Evolutionary conservation across 352 stramenopile genomes (phyloP).

Genomic region (Proteromonas lacertae): DNA sequence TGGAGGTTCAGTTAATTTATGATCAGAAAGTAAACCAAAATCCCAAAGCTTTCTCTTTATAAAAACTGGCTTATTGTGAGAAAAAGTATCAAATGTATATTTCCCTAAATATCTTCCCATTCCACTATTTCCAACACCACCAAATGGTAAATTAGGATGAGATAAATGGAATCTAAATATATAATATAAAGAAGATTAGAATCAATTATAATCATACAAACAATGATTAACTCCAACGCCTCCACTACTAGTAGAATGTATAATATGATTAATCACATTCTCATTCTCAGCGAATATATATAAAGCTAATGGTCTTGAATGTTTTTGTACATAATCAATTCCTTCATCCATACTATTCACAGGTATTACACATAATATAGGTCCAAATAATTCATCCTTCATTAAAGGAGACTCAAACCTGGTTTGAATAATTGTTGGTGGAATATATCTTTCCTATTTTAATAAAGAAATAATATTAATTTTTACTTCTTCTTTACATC

Average conservation of each 20-base stretch:
- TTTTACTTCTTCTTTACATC: too few species aligned
- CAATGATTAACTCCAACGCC: too few species aligned
- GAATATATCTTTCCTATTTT: too few species aligned
- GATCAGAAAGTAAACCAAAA: too few species aligned
- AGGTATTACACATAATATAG: slow-evolving; percentile 46
- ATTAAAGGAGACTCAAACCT: slow-evolving; percentile 25
- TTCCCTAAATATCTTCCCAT: slow-evolving; percentile 23
- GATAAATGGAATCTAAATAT: not conserved
- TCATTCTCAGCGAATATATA: slow-evolving; percentile 31
- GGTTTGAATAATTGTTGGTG: too few species aligned
- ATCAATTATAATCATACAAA: too few species aligned
- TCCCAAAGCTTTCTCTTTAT: too few species aligned
- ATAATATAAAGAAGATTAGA: slow-evolving; percentile 10
- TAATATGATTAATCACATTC: too few species aligned
- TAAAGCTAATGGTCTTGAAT: slow-evolving; percentile 31
- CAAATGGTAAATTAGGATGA: slow-evolving; percentile 20
- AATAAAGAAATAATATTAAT: too few species aligned
- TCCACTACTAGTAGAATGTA: too few species aligned
- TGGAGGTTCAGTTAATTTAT: too few species aligned
- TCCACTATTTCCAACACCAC: slow-evolving; percentile 30
- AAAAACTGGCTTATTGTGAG: not conserved
- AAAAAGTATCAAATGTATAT: slow-evolving; percentile 9
- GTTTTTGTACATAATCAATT: slow-evolving; percentile 15
- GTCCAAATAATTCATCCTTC: slow-evolving; percentile 75
- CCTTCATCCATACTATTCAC: slow-evolving; percentile 12